phyloP scores from a whole-genome alignment of 1,139 yeast species.

The Yamadazyma songkhlaensis region DNA sequence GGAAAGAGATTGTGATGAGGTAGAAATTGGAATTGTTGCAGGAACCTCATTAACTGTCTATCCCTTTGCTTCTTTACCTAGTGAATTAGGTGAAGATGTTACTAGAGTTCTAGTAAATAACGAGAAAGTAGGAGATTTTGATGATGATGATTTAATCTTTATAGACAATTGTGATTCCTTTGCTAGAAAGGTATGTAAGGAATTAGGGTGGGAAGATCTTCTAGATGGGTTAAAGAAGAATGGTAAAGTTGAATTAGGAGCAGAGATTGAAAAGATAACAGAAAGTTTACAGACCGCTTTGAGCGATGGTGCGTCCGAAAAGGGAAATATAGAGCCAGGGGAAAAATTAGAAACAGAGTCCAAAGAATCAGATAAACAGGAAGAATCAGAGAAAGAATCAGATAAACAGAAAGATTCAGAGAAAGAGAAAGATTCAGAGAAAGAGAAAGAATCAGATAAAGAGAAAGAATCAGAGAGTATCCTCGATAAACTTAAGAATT shows the following conservation, averaged over 20 bases:
- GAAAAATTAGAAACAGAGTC: no score
- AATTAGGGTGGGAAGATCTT: constrained; percentile 65
- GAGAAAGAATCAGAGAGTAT: not conserved
- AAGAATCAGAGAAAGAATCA: constrained; percentile 2
- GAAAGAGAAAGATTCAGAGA: not conserved
- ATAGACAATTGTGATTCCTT: constrained; percentile 64
- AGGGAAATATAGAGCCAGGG: no score
- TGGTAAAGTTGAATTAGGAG: constrained; percentile 15
- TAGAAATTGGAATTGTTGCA: constrained; percentile 82
- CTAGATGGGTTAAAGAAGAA: constrained; percentile 22
- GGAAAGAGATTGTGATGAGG: constrained; percentile 57
- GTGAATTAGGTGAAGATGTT: constrained; percentile 50
- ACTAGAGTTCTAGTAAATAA: constrained; percentile 68
- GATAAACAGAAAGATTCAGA: not conserved
- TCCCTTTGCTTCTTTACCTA: constrained; percentile 85
- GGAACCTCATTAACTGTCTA: constrained; percentile 88
- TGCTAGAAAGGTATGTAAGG: constrained; percentile 49
- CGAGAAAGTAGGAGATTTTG: constrained; percentile 75
- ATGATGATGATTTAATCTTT: constrained; percentile 55
- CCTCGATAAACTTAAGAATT: constrained; percentile 3
- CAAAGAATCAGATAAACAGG: not conserved
- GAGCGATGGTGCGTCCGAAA: no score
- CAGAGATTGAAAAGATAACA: constrained; percentile 1
- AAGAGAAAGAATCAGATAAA: not conserved
- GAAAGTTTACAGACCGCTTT: no score